Evolutionary conservation across 2,329 filamentous ascomycete species (phyloP), one percentile per base, ranked within the genome.

Genomic region (Alternaria rosae): DNA sequence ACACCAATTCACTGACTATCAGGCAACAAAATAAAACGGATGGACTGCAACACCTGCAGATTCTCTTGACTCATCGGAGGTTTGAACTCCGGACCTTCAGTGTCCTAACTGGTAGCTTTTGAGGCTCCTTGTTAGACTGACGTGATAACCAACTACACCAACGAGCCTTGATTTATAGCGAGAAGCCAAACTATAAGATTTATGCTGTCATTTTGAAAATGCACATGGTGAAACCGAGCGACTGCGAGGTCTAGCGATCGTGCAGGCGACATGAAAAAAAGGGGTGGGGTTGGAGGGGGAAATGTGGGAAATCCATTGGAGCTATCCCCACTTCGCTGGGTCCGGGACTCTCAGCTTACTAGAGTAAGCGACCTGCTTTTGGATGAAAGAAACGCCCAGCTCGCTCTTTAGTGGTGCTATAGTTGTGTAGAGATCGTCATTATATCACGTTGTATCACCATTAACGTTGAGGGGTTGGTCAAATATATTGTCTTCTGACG

Each of bases 81-180:
- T 57, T 65, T 65, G 62, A 65, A 65, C 62, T 60, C 59, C 55
- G 61, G 62, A 65, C 62, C 62, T 65, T 65, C 62, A 65, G 62
- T 65, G 62, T 47, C 13, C 52, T 35, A 50, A 45, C 30, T 15
- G 32, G 17, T 17, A 38, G 35, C n/a, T 38, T 38, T 38, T 38
- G 35, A n/a, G 35, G 5, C 35, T n/a, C 35, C 35, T 26, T 81
- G 79, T 81, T 80, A 81, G 78, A 81, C 79, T 80, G 76, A 81
- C 78, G 79, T 81, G 79, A 81, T 81, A 80, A 81, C 79, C 79
- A 81, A 81, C 80, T 82, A 82, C 80, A 82, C 79, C 77, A 79
- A 64, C 73, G 70, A 75, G 67, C 72, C 73, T 43, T 56, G 44
- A 45, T 56, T 38, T 38, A 38, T 38, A 38, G n/a, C 35, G 17